Percentiles rank a stretch among this genome's conserved stretches.
Evolutionary conservation across 192 early-diverging fungal genomes (phyloP).

Genomic region (Mortierella claussenii): DNA sequence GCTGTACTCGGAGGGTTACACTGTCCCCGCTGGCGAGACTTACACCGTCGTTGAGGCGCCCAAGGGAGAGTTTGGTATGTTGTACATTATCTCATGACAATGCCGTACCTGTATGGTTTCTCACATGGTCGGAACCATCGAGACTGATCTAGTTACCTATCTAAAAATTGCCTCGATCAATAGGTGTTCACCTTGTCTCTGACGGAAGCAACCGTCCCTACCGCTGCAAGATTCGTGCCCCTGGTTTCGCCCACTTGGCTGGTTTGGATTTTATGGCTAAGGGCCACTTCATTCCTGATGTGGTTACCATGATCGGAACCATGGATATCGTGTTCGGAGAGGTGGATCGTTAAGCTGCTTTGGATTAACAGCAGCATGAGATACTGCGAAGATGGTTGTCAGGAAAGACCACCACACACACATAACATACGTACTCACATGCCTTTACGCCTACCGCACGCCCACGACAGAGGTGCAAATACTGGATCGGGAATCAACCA

Average conservation of each 20-base stretch:
- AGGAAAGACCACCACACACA: conserved; percentile 2
- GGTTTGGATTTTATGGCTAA: conserved; percentile 91
- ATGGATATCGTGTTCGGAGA: conserved; percentile 99
- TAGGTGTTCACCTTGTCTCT: conserved; percentile 85
- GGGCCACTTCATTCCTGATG: conserved; percentile 94
- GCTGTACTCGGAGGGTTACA: conserved; percentile 98
- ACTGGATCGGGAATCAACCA: too few species aligned
- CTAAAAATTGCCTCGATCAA: too few species aligned
- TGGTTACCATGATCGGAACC: conserved; percentile 97
- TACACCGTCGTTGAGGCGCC: conserved; percentile 98
- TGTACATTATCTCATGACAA: background rate
- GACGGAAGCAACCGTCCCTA: conserved; percentile 96
- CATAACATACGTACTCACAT: background rate
- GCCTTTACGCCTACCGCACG: too few species aligned
- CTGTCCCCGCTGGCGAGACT: conserved; percentile 96
- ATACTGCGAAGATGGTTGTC: background rate
- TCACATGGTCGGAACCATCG: too few species aligned
- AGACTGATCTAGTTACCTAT: too few species aligned
- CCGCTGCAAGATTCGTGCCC: conserved; percentile 97
- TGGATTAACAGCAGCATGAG: too few species aligned
- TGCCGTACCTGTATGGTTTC: background rate
- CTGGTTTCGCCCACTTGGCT: conserved; percentile 94
- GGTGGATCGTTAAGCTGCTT: conserved; percentile 82
- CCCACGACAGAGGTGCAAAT: too few species aligned
- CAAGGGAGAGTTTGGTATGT: conserved; percentile 95